Evolutionary conservation across 1,284 basidiomycete genomes (phyloP).

Genomic region (Ustilago bromivora): DNA sequence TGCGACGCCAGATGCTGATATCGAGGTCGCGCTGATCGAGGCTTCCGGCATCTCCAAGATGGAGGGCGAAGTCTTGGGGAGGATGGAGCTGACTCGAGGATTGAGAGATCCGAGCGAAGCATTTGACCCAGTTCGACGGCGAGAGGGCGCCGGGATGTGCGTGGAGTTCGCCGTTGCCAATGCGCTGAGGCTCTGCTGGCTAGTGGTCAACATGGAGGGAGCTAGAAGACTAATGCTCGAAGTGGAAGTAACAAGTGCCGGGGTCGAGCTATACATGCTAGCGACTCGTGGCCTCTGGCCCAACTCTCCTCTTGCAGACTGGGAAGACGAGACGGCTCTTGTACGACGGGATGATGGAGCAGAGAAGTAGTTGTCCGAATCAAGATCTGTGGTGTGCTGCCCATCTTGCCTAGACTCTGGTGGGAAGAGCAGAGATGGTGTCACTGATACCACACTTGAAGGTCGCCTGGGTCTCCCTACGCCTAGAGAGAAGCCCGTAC

Average conservation of each 20-base stretch:
- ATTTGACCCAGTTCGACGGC: slow-evolving; percentile 29
- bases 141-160: not conserved
- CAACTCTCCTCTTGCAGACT: not conserved
- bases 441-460: slow-evolving; percentile 43
- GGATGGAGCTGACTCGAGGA: slow-evolving; percentile 15
- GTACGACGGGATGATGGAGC: not conserved
- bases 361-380: slow-evolving; percentile 11
- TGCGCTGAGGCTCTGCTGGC: slow-evolving; percentile 24
- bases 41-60: slow-evolving; percentile 27
- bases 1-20: not conserved
- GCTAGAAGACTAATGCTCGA: slow-evolving; percentile 15
- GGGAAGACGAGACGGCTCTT: slow-evolving; percentile 10
- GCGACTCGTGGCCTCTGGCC: slow-evolving; percentile 20
- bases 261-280: slow-evolving; percentile 29
- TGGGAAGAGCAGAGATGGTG: slow-evolving; percentile 37
- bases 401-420: slow-evolving; percentile 4
- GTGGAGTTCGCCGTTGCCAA: slow-evolving; percentile 9
- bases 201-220: slow-evolving; percentile 15
- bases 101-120: slow-evolving; percentile 26
- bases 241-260: slow-evolving; percentile 14
- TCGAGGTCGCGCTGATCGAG: not conserved
- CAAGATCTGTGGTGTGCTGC: not conserved
- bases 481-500: slow-evolving; percentile 18
- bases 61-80: slow-evolving; percentile 32
- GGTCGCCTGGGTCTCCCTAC: slow-evolving; percentile 26